Conservation (phyloP, 1,284 basidiomycete species). For the Megacollybia platyphylla region DNA sequence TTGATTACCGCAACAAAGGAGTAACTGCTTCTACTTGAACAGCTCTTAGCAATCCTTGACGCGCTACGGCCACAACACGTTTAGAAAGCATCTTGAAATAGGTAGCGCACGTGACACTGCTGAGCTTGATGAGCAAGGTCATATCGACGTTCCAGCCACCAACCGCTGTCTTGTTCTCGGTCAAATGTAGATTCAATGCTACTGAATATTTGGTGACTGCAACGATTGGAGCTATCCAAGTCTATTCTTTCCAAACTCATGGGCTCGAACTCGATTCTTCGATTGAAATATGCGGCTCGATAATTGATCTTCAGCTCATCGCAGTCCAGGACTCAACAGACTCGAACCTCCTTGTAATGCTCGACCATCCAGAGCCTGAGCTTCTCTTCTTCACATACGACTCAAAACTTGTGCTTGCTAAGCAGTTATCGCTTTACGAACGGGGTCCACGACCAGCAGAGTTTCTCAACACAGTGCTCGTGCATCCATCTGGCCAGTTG, state of each 20-base stretch:
- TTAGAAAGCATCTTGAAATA: conserved; percentile 48
- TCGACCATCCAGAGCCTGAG: conserved; percentile 63
- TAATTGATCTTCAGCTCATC: conserved; percentile 2
- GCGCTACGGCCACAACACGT: conserved; percentile 55
- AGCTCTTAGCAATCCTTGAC: conserved; percentile 36
- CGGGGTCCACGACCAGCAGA: conserved; percentile 45
- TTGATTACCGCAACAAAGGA: neutral
- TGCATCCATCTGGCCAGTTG: conserved; percentile 48
- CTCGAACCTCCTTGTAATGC: conserved; percentile 47
- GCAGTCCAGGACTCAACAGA: conserved; percentile 24
- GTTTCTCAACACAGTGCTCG: conserved; percentile 50
- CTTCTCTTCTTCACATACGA: conserved; percentile 47
- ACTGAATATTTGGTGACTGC: conserved; percentile 55
- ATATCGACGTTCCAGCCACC: conserved; percentile 56
- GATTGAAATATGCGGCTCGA: conserved; percentile 51
- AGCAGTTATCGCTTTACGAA: conserved; percentile 39
- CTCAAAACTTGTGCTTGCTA: conserved; percentile 24
- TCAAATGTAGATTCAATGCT: conserved; percentile 42
- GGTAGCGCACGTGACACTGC: too few relatives aligned
- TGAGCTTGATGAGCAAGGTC: conserved; percentile 38
- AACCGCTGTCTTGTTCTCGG: conserved; percentile 48
- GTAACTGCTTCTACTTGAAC: conserved; percentile 38
- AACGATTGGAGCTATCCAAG: conserved; percentile 48
- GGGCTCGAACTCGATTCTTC: conserved; percentile 45
- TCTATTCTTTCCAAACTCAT: conserved; percentile 46